These are phyloP conservation scores for Geum urbanum DNA, from an alignment of 306 rosid species.

Conservation along the genomic window DNA sequence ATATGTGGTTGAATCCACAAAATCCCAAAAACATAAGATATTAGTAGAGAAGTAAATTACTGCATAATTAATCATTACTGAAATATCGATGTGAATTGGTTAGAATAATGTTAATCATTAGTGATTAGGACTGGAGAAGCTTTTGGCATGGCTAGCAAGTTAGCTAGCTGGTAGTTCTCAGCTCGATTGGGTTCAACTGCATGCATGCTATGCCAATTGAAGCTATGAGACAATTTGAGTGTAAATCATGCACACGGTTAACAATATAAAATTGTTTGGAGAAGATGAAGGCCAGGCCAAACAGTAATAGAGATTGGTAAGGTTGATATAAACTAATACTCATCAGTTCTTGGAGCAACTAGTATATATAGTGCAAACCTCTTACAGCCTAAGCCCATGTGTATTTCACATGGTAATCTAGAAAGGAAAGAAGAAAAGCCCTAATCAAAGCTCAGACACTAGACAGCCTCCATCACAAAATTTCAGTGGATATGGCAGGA, in stretches of 20 bases:
- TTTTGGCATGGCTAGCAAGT: neutral
- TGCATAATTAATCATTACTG: neutral
- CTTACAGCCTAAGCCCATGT: constrained; percentile 5
- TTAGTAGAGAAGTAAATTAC: neutral
- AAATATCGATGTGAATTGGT: neutral
- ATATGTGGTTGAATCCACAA: neutral
- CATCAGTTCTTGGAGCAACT: constrained; percentile 28
- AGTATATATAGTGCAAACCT: constrained; percentile 32
- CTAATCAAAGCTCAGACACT: constrained; percentile 1
- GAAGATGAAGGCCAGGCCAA: constrained; percentile 24
- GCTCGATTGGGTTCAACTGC: too few relatives aligned
- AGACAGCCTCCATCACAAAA: neutral
- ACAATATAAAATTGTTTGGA: constrained; percentile 23
- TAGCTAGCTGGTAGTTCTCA: neutral
- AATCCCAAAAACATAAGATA: neutral
- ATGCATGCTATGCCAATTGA: neutral
- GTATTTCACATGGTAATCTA: constrained; percentile 3
- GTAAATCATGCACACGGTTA: constrained; percentile 27
- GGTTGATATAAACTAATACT: constrained; percentile 17
- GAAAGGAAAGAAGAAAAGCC: neutral
- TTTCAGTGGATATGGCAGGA: constrained; percentile 45
- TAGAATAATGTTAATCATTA: constrained; percentile 1
- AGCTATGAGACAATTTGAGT: neutral
- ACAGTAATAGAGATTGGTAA: constrained; percentile 35
- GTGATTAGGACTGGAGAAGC: neutral